Conservation (phyloP, 805 yeast genomes). For the Wickerhamomyces sydowiorum region DNA sequence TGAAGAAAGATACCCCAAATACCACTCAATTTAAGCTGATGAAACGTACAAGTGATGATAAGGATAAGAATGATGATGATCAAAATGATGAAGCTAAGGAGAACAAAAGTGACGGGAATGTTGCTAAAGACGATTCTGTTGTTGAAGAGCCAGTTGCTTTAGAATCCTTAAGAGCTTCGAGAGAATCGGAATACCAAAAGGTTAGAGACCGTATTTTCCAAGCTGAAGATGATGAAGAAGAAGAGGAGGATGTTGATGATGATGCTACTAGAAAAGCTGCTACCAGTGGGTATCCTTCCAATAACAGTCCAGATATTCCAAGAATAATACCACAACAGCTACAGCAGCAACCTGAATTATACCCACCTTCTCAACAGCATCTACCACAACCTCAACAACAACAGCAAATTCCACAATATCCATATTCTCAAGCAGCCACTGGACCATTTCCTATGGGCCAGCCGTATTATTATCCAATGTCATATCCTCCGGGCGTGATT, state of each 20-base stretch:
- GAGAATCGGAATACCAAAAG: constrained; percentile 37
- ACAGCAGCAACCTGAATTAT: not conserved
- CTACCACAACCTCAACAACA: constrained; percentile 3
- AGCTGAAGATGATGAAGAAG: constrained; percentile 24
- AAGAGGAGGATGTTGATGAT: constrained; percentile 19
- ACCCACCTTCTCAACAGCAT: not conserved
- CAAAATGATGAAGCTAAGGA: not conserved
- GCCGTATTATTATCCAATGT: constrained; percentile 6
- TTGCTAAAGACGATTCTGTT: not conserved
- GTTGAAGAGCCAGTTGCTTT: constrained; percentile 10
- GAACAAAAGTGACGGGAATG: no score
- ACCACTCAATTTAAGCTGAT: constrained; percentile 14
- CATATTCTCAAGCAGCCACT: not conserved
- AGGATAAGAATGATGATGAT: constrained; percentile 1
- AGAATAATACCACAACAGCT: constrained; percentile 7
- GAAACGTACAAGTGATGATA: constrained; percentile 14
- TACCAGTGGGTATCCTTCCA: constrained; percentile 4
- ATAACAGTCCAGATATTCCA: constrained; percentile 6
- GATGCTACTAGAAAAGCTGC: constrained; percentile 14
- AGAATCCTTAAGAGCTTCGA: constrained; percentile 31
- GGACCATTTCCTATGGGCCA: not conserved
- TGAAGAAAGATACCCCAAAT: not conserved
- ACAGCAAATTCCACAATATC: not conserved
- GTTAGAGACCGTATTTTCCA: constrained; percentile 34
- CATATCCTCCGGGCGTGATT: not conserved